These are phyloP conservation scores for Leishmania arabica DNA, from an alignment of 208 protist species.

Conservation along the genomic window DNA sequence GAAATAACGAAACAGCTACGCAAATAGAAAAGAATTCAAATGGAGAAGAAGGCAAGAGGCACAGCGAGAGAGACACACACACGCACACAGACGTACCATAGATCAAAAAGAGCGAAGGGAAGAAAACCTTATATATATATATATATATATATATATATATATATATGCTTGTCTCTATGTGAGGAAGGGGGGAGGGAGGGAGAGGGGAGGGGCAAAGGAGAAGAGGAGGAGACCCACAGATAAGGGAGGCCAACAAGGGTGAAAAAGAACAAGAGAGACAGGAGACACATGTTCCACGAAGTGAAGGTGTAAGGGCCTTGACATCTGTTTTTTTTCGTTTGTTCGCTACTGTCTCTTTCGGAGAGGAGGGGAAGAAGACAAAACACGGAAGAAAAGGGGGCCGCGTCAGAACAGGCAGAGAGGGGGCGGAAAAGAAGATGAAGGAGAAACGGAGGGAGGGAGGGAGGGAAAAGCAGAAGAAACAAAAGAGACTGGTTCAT, in stretches of 20 bases:
- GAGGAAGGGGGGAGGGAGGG: not conserved
- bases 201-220: not conserved
- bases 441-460: not conserved
- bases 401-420: not conserved
- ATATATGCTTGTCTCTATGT: not conserved
- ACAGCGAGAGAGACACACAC: not conserved
- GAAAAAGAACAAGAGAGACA: not conserved
- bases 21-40: not conserved
- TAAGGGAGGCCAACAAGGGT: not conserved
- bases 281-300: not conserved
- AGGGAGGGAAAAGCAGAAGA: conserved; percentile 13
- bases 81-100: not conserved
- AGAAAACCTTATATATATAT: not conserved
- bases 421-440: not conserved
- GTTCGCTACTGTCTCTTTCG: too few relatives aligned
- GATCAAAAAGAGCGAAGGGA: not conserved
- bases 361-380: too few relatives aligned
- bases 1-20: not conserved
- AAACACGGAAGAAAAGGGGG: too few relatives aligned
- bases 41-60: not conserved
- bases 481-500: conserved; percentile 7
- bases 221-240: not conserved
- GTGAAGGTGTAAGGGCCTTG: not conserved
- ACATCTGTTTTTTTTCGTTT: not conserved
- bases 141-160: not conserved